phyloP scores from a whole-genome alignment of 306 rosid genomes.

The Vigna unguiculata region DNA sequence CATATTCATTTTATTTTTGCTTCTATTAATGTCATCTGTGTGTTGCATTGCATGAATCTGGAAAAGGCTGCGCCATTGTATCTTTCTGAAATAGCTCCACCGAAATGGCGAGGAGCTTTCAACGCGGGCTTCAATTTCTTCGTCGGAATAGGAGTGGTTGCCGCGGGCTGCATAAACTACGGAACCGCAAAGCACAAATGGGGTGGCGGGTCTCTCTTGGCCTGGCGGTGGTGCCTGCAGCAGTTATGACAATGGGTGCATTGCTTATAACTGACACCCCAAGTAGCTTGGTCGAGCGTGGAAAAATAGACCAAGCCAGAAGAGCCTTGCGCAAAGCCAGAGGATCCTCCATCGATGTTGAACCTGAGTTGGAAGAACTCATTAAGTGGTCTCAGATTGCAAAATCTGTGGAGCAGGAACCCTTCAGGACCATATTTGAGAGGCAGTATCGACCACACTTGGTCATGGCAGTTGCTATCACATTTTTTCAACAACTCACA shows the following conservation, averaged over 20 bases:
- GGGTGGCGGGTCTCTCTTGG: constrained; percentile 84
- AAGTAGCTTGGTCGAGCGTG: constrained; percentile 70
- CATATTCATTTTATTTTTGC: too few species aligned
- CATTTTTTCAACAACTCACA: constrained; percentile 65
- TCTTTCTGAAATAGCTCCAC: constrained; percentile 79
- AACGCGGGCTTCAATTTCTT: constrained; percentile 65
- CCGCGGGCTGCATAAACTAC: constrained; percentile 65
- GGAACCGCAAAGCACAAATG: constrained; percentile 58
- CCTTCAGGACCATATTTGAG: constrained; percentile 58
- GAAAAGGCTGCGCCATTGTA: constrained; percentile 74
- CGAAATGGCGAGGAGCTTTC: constrained; percentile 85
- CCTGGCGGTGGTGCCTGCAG: constrained; percentile 66
- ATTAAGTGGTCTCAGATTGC: constrained; percentile 46
- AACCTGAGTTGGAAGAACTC: constrained; percentile 58
- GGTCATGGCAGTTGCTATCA: constrained; percentile 59
- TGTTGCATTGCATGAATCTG: neutral
- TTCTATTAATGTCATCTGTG: neutral
- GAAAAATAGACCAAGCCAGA: constrained; percentile 61
- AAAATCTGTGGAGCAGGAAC: constrained; percentile 52
- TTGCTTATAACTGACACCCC: constrained; percentile 68
- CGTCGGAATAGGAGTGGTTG: constrained; percentile 64
- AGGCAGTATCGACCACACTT: constrained; percentile 72
- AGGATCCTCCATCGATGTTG: constrained; percentile 56
- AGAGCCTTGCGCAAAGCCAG: constrained; percentile 52
- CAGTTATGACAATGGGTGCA: constrained; percentile 58